Base-by-base conservation (phyloP, 352 stramenopile species). In the Phytophthora pisi region DNA sequence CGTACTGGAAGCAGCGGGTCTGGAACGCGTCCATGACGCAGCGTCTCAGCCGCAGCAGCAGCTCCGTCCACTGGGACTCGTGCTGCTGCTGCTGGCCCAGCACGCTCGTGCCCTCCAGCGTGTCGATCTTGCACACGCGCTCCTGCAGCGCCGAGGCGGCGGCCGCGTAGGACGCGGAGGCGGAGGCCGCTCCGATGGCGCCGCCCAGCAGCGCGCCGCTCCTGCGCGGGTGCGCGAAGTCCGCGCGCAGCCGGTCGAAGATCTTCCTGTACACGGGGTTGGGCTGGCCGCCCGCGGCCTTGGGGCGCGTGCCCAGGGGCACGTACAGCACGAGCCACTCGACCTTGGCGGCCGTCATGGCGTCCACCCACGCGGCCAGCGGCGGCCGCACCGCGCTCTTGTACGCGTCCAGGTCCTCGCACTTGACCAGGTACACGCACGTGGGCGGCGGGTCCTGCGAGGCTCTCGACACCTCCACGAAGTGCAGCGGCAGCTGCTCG, bases 21-120 rank as follows among this genome's bases (percentile, higher is more conserved):
- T 95, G 74, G 56, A 95, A 95, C 11, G 88, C 85, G 47, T 92
- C 82, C 88, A 95, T 93, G 62, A 95, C 84, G 54, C 85, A 95
- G 57, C 86, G 76, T 20, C 77, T 66, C 42, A 95, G 61, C 34
- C 82, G 70, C 38, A 93, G 46, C 16, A 95, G 47, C 31, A 95
- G 65, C 50, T 93, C 84, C 2, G 84, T 91, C 85, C 85, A 95
- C 67, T 95, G 87, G 0, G 78, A 71, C 61, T 95, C 84, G 68
- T 93, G 84, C 57, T 91, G 86, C 61, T 89, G 82, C 52, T 93
- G 85, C 60, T 91, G 78, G 49, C 79, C 87, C 4, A 91, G 53
- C 18, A 92, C 70, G 64, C 83, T 93, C 54, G 77, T 79, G 42
- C 84, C 85, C 30, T 93, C 84, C 18, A 95, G 64, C 18, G 81